A percentile compares a stretch with the other conserved stretches of the same genome.
phyloP scores from a whole-genome alignment of 2,329 filamentous ascomycete species.

The Fusarium palustre region DNA sequence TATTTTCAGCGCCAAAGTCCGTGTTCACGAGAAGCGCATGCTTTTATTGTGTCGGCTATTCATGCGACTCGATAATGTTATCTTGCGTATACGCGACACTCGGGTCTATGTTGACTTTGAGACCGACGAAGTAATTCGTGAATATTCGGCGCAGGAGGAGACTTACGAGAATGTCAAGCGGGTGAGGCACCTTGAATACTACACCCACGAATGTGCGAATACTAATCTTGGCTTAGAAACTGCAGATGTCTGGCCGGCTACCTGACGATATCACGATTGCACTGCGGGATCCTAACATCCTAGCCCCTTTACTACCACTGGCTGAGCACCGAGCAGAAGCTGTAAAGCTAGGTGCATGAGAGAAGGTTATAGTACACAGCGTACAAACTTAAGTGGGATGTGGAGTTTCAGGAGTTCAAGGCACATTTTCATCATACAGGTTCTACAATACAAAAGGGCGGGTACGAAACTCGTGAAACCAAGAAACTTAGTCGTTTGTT shows the following conservation, averaged over 20 bases:
- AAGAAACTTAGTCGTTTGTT: conserved; percentile 34
- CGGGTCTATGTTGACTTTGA: conserved; percentile 92
- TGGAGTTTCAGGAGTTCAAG: conserved; percentile 38
- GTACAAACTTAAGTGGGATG: neutral
- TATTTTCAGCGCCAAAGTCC: conserved; percentile 87
- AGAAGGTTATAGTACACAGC: neutral
- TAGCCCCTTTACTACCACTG: conserved; percentile 76
- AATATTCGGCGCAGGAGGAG: conserved; percentile 91
- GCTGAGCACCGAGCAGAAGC: conserved; percentile 75
- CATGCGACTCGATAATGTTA: conserved; percentile 90
- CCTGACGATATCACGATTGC: conserved; percentile 81
- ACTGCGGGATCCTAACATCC: conserved; percentile 81
- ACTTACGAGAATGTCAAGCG: conserved; percentile 80
- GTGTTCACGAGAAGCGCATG: conserved; percentile 91
- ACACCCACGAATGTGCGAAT: neutral
- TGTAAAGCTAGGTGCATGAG: conserved; percentile 39
- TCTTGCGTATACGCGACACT: conserved; percentile 89
- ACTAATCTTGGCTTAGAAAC: conserved; percentile 52
- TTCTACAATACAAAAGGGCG: conserved; percentile 6
- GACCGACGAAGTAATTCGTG: conserved; percentile 81
- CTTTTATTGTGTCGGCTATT: conserved; percentile 88
- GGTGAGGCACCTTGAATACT: conserved; percentile 60
- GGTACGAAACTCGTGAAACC: conserved; percentile 10
- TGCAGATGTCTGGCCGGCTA: conserved; percentile 61
- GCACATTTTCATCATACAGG: conserved; percentile 11